Evolutionary conservation across 2,329 filamentous ascomycete genomes (phyloP).

Genomic region (Pestalotiopsis sp.): DNA sequence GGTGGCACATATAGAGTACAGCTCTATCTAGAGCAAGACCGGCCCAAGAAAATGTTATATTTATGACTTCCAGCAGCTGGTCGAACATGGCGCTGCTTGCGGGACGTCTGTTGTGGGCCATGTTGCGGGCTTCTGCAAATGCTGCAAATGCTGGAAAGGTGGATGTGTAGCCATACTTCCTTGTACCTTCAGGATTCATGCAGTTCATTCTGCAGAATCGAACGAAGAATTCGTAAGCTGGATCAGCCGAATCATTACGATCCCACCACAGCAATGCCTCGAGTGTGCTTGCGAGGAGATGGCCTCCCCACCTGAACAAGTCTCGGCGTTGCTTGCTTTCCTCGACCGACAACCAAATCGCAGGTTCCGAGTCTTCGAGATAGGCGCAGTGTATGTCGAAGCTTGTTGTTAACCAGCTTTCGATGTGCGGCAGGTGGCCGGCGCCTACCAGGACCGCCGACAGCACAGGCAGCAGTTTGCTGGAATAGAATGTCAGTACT

Average conservation of each 20-base stretch:
- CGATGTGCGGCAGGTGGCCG: background rate
- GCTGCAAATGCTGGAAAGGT: background rate
- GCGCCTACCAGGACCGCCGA: background rate
- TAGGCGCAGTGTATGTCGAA: background rate
- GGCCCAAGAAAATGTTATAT: background rate
- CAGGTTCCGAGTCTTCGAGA: no score
- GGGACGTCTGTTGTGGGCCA: background rate
- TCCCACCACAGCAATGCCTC: background rate
- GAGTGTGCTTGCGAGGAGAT: background rate
- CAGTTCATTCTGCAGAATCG: background rate
- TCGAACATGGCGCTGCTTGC: background rate
- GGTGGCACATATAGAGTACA: background rate
- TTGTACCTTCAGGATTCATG: background rate
- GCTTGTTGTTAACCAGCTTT: background rate
- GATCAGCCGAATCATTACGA: background rate
- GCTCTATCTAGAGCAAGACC: background rate
- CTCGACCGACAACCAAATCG: no score
- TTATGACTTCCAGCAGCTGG: background rate
- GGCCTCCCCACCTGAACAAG: background rate
- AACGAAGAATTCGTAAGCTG: background rate
- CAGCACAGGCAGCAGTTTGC: background rate
- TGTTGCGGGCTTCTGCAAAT: background rate
- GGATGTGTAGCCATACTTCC: background rate
- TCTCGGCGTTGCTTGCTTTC: background rate
- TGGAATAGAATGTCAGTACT: background rate